These are phyloP conservation scores for Alternaria ethzedia DNA, from an alignment of 2,329 filamentous ascomycete species.

Conservation along the genomic window DNA sequence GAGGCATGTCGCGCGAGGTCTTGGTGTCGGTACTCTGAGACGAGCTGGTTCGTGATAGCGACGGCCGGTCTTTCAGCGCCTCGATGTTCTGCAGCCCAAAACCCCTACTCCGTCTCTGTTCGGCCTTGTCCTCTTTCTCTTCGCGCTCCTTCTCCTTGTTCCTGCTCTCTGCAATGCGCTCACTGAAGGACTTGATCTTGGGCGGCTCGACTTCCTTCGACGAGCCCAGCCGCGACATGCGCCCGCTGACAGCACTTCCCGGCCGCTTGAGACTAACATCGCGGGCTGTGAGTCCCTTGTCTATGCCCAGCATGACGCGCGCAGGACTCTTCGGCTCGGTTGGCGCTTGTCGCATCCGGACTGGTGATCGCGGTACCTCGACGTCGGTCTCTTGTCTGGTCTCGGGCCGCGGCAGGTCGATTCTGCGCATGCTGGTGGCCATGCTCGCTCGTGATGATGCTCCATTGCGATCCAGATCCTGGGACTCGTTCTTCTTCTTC, in stretches of 20 bases:
- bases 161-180: conserved; percentile 76
- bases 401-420: conserved; percentile 31
- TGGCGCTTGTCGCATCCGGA: conserved; percentile 56
- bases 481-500: conserved; percentile 50
- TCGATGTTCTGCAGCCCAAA: conserved; percentile 46
- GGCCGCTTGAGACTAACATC: conserved; percentile 82
- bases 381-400: conserved; percentile 51
- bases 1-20: conserved; percentile 26
- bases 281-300: conserved; percentile 80
- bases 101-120: conserved; percentile 50
- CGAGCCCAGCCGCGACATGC: conserved; percentile 53
- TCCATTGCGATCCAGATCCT: conserved; percentile 27
- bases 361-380: conserved; percentile 79
- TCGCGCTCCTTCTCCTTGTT: conserved; percentile 51
- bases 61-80: conserved; percentile 28
- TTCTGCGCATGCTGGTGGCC: conserved; percentile 25
- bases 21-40: conserved; percentile 33
- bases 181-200: conserved; percentile 73
- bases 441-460: conserved; percentile 38
- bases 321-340: conserved; percentile 74
- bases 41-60: conserved; percentile 35
- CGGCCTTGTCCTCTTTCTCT: conserved; percentile 53
- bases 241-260: conserved; percentile 11
- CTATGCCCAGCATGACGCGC: conserved; percentile 82
- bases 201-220: conserved; percentile 28